Base-by-base conservation (phyloP, 805 yeast species). In the Dipodascopsis tothii region DNA sequence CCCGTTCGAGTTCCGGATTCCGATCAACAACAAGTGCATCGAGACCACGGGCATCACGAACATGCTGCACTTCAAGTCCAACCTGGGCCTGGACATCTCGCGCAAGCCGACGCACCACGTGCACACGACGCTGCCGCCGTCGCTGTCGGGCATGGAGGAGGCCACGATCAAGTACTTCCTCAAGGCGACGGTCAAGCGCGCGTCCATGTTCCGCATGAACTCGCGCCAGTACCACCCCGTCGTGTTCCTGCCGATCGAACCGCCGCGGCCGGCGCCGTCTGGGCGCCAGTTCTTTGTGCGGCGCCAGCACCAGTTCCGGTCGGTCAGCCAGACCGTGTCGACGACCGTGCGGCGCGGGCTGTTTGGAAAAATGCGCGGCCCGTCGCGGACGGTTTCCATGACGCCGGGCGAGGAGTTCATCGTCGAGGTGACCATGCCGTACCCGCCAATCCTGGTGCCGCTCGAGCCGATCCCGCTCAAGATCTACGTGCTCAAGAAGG, bases 171-270 rank as follows among this genome's bases (percentile, higher is more conserved):
- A 68, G 44, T 79, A 79, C 56, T 78, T 71, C 55, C 67, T 80
- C 43, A 78, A 79, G 59, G 81, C 70, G 6, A 78, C 84, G 0
- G 78, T 78, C 34, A 74, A 73, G 45, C 57, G 79, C 37, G 60
- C 78, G 1, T 68, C 77, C 2, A 55, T 76, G 25, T 62, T 75
- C 44, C 70, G 71, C 43, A 40, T 67, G 21, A 78, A 76, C 46
- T 54, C 71, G 25, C 62, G 83, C 32, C 58, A 69, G 7, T 57
- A 56, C 38, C 69, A 69, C 37, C 80, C 79, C 3, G 74, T 81
- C 50, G 61, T 65, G 2, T 75, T 80, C 49, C 58, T 75, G 23
- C 84, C 84, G 0, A 39, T 54, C 35, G 66, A 61, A 35, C 54
- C 57, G 4, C 56, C 57, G 11, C 46, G 54, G 16, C 50, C 48